Conservation (phyloP, 1,284 basidiomycete species). For the Agroathelia rolfsii region DNA sequence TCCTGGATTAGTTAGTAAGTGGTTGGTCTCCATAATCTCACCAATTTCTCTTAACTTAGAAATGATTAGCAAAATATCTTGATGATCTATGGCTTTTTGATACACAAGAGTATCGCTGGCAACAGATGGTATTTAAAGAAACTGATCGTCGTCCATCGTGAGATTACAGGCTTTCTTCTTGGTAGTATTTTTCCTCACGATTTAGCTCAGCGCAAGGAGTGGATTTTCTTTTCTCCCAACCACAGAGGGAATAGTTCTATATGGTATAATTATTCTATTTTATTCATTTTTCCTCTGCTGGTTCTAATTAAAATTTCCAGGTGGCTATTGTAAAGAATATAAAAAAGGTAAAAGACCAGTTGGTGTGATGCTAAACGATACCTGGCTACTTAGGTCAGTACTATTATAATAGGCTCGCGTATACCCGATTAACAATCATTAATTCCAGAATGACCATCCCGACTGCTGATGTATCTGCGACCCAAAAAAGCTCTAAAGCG, state of each 20-base stretch:
- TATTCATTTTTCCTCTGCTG: background rate
- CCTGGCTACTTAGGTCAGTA: conserved; percentile 76
- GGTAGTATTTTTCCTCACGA: background rate
- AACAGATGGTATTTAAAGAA: conserved; percentile 65
- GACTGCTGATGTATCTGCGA: conserved; percentile 18
- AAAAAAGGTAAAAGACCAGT: conserved; percentile 79
- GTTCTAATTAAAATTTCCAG: conserved; percentile 22
- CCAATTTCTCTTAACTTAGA: conserved; percentile 1
- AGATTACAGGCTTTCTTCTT: conserved; percentile 16
- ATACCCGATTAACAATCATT: background rate
- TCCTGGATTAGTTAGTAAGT: conserved; percentile 64
- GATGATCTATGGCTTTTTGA: conserved; percentile 88
- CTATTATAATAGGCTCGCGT: background rate
- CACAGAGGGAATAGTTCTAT: conserved; percentile 73
- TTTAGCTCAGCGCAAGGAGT: conserved; percentile 53
- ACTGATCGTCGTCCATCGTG: conserved; percentile 65
- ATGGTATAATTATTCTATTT: conserved; percentile 41
- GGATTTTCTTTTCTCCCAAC: conserved; percentile 84
- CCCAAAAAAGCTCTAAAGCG: conserved; percentile 35
- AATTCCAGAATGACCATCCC: conserved; percentile 5
- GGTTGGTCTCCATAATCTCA: background rate
- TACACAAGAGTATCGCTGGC: conserved; percentile 83
- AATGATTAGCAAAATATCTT: conserved; percentile 63
- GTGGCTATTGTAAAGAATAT: conserved; percentile 91
- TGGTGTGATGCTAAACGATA: conserved; percentile 85